phyloP scores from a whole-genome alignment of 495 filamentous ascomycete genomes.

The Chaetomium fimeti region DNA sequence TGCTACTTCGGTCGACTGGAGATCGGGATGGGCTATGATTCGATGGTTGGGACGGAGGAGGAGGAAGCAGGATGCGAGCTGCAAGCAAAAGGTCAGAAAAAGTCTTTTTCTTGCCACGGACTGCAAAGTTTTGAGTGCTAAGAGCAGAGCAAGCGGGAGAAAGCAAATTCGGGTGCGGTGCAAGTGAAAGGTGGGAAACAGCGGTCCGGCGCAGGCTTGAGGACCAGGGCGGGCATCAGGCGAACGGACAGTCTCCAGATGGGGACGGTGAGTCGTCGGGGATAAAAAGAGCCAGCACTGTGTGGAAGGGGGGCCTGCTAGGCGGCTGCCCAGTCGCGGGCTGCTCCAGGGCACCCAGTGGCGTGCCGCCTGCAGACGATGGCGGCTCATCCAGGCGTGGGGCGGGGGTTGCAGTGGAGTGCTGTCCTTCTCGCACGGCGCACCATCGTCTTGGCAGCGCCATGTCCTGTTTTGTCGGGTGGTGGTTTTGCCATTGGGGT shows the following conservation, averaged over 20 bases:
- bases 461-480: constrained; percentile 13
- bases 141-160: constrained; percentile 34
- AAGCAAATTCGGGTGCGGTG: constrained; percentile 23
- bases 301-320: constrained; percentile 17
- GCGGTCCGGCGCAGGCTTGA: constrained; percentile 24
- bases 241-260: constrained; percentile 16
- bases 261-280: constrained; percentile 21
- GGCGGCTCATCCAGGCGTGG: constrained; percentile 16
- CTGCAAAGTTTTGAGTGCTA: constrained; percentile 41
- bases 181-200: constrained; percentile 24
- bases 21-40: neutral
- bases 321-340: constrained; percentile 9
- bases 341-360: constrained; percentile 11
- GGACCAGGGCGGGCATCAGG: constrained; percentile 19
- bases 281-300: constrained; percentile 29
- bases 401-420: constrained; percentile 22
- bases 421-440: constrained; percentile 21
- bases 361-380: constrained; percentile 12
- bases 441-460: constrained; percentile 31
- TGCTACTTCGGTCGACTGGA: constrained; percentile 7
- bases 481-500: constrained; percentile 15
- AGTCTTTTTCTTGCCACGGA: constrained; percentile 43
- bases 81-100: constrained; percentile 40
- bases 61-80: constrained; percentile 29
- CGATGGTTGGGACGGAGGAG: constrained; percentile 13